phyloP scores from a whole-genome alignment of 1,284 basidiomycete species.

The Serendipita sp. region DNA sequence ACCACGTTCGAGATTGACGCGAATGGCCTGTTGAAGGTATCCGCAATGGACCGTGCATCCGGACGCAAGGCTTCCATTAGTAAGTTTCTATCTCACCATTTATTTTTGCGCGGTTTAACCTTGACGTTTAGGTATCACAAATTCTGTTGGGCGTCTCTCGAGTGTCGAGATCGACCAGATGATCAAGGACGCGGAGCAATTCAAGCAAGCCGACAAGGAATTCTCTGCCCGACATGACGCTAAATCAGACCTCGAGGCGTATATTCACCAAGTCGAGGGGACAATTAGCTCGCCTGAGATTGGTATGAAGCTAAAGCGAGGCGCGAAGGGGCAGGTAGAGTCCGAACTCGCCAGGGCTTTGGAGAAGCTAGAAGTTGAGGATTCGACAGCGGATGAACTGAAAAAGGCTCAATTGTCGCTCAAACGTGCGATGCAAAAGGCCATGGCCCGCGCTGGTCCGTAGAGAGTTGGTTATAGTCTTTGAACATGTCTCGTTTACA shows the following conservation, averaged over 20 bases:
- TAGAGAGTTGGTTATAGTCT: neutral
- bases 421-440: constrained; percentile 93
- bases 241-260: constrained; percentile 90
- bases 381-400: constrained; percentile 80
- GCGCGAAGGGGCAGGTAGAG: constrained; percentile 85
- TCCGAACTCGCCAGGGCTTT: constrained; percentile 89
- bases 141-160: constrained; percentile 91
- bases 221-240: constrained; percentile 93
- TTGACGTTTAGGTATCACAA: constrained; percentile 58
- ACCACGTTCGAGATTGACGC: constrained; percentile 96
- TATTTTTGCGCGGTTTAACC: neutral
- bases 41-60: constrained; percentile 85
- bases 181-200: constrained; percentile 96
- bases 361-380: constrained; percentile 93
- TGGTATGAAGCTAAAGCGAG: constrained; percentile 92
- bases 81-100: constrained; percentile 25
- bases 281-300: constrained; percentile 91
- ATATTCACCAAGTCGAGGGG: constrained; percentile 86
- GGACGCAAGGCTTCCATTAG: constrained; percentile 94
- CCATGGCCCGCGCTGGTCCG: constrained; percentile 48
- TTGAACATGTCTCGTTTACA: neutral
- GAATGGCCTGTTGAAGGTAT: constrained; percentile 92
- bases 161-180: constrained; percentile 92
- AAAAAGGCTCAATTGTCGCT: constrained; percentile 85
- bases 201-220: constrained; percentile 92